Percentiles rank a stretch among this genome's conserved stretches.
Conservation (phyloP, 1,284 basidiomycete genomes). For the Malassezia sp. region DNA sequence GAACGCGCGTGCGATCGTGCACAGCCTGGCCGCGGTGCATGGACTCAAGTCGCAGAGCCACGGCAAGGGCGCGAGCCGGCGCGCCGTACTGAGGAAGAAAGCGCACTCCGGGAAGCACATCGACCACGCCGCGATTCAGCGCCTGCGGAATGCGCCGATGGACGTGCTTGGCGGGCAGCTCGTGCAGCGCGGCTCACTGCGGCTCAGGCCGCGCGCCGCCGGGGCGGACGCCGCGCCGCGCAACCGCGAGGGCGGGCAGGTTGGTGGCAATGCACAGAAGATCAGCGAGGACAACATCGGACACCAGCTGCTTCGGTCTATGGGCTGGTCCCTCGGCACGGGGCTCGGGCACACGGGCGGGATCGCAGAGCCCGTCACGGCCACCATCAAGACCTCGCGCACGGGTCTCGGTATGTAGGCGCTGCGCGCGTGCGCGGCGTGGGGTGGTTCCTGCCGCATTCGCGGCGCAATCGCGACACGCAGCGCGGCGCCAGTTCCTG, state of each 20-base stretch:
- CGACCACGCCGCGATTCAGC: conserved; percentile 23
- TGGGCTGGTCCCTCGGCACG: conserved; percentile 42
- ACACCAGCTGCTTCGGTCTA: conserved; percentile 35
- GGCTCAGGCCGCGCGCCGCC: conserved; percentile 17
- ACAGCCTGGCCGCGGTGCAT: conserved; percentile 39
- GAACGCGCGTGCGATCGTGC: conserved; percentile 39
- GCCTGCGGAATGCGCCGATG: conserved; percentile 23
- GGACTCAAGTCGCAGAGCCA: conserved; percentile 28
- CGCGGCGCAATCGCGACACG: no score
- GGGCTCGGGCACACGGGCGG: conserved; percentile 38
- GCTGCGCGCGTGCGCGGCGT: no score
- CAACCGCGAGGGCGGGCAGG: conserved; percentile 39
- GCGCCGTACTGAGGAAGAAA: conserved; percentile 42
- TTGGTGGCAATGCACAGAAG: conserved; percentile 38
- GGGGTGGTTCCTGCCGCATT: no score
- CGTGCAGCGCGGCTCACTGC: conserved; percentile 19
- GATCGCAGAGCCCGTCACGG: conserved; percentile 35
- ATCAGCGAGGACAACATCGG: conserved; percentile 44
- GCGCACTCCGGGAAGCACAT: conserved; percentile 20
- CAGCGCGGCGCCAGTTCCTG: background rate
- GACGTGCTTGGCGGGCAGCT: conserved; percentile 24
- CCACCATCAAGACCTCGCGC: conserved; percentile 37
- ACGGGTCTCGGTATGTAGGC: conserved; percentile 33
- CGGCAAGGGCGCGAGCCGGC: conserved; percentile 31
- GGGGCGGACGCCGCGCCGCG: conserved; percentile 22